Evolutionary conservation across 371 early-diverging fungal species (phyloP), one percentile per base, ranked within the genome.

Genomic region (Mucor saturninus): DNA sequence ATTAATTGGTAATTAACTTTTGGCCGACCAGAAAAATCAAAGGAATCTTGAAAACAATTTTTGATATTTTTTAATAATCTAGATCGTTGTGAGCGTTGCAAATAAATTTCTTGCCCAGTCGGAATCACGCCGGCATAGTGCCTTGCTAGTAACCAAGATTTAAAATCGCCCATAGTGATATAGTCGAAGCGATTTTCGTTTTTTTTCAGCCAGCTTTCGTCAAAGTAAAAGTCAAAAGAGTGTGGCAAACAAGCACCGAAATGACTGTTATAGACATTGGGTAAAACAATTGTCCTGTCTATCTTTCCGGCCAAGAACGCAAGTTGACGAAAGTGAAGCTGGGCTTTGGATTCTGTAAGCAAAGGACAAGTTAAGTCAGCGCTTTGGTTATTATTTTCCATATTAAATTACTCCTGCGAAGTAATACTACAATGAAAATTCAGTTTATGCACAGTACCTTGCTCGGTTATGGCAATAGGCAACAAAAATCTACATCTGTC

Each of bases 311-410:
- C 72, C n/a, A 74, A 32, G 37, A 74, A 77, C 13, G 77, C 69
- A 29, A 76, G 51, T 52, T 76, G 76, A 39, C 76, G 65, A 42
- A 76, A 73, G 52, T 76, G 76, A n/a, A 68, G 42, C 52, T 76
- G 76, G 2, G 76, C 67, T 30, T 79, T 78, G 40, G 79, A 75
- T 64, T 82, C 83, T 79, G 13, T 45, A 69, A 37, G 67, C 72
- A 28, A 67, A 50, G 11, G 14, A 11, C 11, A 30, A 30, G 9
- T 30, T 13, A 50, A 30, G 28, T 48, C 8, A 7, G 15, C 5
- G 15, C n/a, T 42, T 42, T 42, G 9, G 9, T 42, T 13, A n/a
- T 43, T 46, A 4, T 46, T 46, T 46, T 26, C 21, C 30, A 30
- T 50, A 35, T 6, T 35, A 35, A 35, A 35, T 35, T 35, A 35